Evolutionary conservation across 2,329 filamentous ascomycete genomes (phyloP), one percentile per base, ranked within the genome.

Genomic region (Penicillium freii): DNA sequence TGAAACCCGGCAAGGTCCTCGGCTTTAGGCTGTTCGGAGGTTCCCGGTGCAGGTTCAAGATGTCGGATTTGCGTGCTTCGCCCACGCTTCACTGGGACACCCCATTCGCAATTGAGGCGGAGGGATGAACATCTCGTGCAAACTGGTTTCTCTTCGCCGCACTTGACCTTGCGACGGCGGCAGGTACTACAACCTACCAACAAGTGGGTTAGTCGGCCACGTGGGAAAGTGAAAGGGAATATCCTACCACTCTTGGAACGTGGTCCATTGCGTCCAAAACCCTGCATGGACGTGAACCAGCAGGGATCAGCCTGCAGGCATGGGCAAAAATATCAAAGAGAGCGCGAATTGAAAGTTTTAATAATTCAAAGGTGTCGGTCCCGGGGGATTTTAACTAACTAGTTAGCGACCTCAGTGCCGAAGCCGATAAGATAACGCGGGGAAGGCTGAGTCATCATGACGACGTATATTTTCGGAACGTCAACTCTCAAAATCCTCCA

Each of bases 201-300:
- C 43, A 48, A 40, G 34, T 39, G 43, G 45, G 27, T 43, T 49
- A 56, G 48, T 42, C 23, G 50, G 51, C 15, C 8, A 34, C 23
- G 17, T n/a, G 17, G 11, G 17, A 36, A 42, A 21, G 13, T 15
- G 33, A 6, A 1, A 34, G 9, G 10, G 29, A n/a, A 43, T 27
- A 25, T 44, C 61, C 29, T 63, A 75, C 73, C 73, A 63, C 70
- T 75, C 64, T 74, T 75, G 23, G 73, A 75, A 64, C 73, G 71
- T 64, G 73, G 72, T 60, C 70, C 71, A 63, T 73, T 71, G 60
- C 71, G 65, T 60, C 71, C 71, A 57, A 42, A 21, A 6, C 49
- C 38, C 38, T 56, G 54, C 40, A 44, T 45, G 40, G 69, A 72
- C 68, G 72, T 73, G 21, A 52, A 45, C 49, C 53, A 57, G 21